Base-by-base conservation (phyloP, 2,329 filamentous ascomycete species). In the Aspergillus fumigatus region DNA sequence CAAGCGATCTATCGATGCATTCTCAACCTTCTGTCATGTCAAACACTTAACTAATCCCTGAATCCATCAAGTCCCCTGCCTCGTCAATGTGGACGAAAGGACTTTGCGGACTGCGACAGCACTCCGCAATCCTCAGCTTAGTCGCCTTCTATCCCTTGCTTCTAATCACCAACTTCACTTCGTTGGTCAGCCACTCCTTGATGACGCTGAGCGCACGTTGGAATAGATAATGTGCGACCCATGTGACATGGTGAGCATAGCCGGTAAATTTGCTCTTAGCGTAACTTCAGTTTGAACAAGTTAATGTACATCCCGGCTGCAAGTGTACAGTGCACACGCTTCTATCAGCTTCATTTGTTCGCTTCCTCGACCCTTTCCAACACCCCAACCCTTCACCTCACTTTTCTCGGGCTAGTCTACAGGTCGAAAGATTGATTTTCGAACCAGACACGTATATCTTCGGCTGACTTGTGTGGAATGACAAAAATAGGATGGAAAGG, bases 401-500 rank as follows among this genome's bases (percentile, higher is more conserved):
- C 29, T 41, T 25, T 47, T 48, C 48, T 50, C 52, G 55, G 55
- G 50, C 48, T 49, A 14, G n/a, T 49, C 57, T 23, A 54, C 57
- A 58, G 25, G n/a, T 50, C 32, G 35, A 68, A 52, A n/a, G 67
- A 64, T 27, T 63, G 59, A 49, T 61, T 63, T 61, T 80, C 77
- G 73, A 87, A 92, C 75, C 89, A 89, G 59, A 75, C 75, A 71
- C 84, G 82, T 63, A 88, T 85, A 35, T 79, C 79, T 65, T 87
- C 82, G 53, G 87, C 88, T 53, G 82, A 82, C 59, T 83, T 80
- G 73, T 88, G 85, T 4, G 92, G 89, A 62, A 97, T 87, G 60
- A 90, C 88, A 75, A 90, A 97, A 26, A 97, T 83, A 2, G 93
- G 93, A 74, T 97, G 91, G 41, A 90, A 82, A 17, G 88, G 79